Base-by-base conservation (phyloP, 768 basidiomycete species). In the Coprinellus micaceus region DNA sequence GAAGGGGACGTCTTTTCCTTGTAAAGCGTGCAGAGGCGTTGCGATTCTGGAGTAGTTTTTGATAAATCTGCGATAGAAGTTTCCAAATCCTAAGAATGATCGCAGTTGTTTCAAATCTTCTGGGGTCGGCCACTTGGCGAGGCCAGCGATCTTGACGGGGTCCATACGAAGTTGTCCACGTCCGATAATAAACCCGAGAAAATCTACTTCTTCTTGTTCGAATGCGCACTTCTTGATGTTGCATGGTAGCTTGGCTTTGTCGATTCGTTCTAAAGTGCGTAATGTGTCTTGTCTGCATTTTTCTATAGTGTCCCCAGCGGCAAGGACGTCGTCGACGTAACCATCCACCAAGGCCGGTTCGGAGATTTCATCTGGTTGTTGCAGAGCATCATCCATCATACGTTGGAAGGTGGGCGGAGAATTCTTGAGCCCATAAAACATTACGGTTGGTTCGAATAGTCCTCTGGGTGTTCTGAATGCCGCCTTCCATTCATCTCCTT, bases 401-500 rank as follows among this genome's bases (percentile, higher is more conserved):
- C n/a, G n/a, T n/a, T n/a, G n/a, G n/a, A n/a, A n/a, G n/a, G n/a
- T n/a, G n/a, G n/a, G n/a, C n/a, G n/a, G n/a, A n/a, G n/a, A n/a
- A n/a, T n/a, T n/a, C n/a, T n/a, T n/a, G n/a, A n/a, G n/a, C n/a
- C n/a, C n/a, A n/a, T n/a, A n/a, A n/a, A n/a, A 62, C 63, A 66
- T 66, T 0, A 62, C 60, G 0, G 49, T 58, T 1, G 53, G 63
- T 57, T 61, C 41, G 26, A 65, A 70, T 1, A 67, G 29, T 28
- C 56, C 57, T 59, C 33, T 19, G 45, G 61, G 71, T 2, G 39
- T 75, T 33, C 73, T 70, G 58, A 80, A 80, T 0, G 71, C 69
- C 0, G 72, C 69, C 7, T 79, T 80, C 68, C 69, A 72, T 63
- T 77, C 63, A 47, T 79, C 69, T 4, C 74, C 75, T 48, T 72